Base-by-base conservation (phyloP, 148 eudicot species). In the Vaccinium macrocarpon region DNA sequence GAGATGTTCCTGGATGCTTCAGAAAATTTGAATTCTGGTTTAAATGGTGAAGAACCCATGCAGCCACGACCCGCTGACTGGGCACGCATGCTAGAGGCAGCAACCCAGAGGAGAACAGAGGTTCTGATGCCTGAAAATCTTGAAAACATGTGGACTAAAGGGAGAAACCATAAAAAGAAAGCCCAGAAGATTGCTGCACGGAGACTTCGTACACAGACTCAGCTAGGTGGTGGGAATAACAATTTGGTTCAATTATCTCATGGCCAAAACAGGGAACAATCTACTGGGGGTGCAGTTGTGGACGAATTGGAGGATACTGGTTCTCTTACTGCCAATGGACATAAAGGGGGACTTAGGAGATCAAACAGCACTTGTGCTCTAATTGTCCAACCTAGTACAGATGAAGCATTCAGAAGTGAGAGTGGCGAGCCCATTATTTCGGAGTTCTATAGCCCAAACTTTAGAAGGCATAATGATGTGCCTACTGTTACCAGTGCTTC, bases 41-140 rank as follows among this genome's bases (percentile, higher is more conserved):
- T 86, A 82, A 35, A 72, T 72, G 74, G 82, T 82, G 89, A 88
- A 81, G 96, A 90, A 75, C 51, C 87, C 48, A 52, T 82, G 83
- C 94, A 95, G n/a, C 87, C 91, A 61, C 90, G 87, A 56, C 85
- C 91, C 53, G 92, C 93, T 82, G 98, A 93, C 82, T 97, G 98
- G 99, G 98, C 96, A 10, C 87, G 95, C 81, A 90, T 89, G 59
- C 88, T 95, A 82, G 97, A 95, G 84, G 99, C 97, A 78, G 97
- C 99, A 89, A 91, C 96, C 56, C 98, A 97, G 89, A 91, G 97
- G 88, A 92, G 99, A 89, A 90, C 95, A 55, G 99, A 97, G 91
- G 94, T 97, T 84, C 93, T 97, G 82, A 92, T 91, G 89, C 98
- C 99, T 85, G 99, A 97, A 85, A 97, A 95, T 91, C 97, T 97